A percentile compares a stretch with the other conserved stretches of the same genome.
phyloP scores from a whole-genome alignment of 768 basidiomycete genomes.

The Rhizopogon sp. region DNA sequence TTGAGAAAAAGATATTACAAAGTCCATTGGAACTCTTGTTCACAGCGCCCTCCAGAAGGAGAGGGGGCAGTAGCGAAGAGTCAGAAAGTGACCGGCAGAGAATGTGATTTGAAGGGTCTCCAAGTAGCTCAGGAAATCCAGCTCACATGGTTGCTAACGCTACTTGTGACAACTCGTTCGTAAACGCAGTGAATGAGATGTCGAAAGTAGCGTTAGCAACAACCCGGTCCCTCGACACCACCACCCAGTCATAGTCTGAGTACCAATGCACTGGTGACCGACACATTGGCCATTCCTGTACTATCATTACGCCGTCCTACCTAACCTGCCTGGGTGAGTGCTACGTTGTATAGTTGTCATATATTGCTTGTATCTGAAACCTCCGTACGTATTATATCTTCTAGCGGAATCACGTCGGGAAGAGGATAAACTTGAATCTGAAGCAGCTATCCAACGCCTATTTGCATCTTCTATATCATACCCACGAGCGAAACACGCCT shows the following conservation, averaged over 20 bases:
- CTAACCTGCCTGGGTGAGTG: conserved; percentile 47
- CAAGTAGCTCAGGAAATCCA: too few species aligned
- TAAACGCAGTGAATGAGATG: too few species aligned
- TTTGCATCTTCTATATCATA: conserved; percentile 41
- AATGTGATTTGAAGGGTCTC: too few species aligned
- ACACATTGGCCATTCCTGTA: conserved; percentile 24
- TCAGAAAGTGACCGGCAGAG: too few species aligned
- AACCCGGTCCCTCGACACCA: too few species aligned
- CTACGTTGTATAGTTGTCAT: conserved; percentile 2
- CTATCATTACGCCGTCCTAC: conserved; percentile 42
- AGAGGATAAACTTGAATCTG: conserved; percentile 77
- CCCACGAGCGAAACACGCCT: too few species aligned
- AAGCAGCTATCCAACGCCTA: conserved; percentile 80
- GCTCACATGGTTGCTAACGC: too few species aligned
- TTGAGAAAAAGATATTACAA: conserved; percentile 46
- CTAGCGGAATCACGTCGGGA: conserved; percentile 53
- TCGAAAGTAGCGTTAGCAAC: too few species aligned
- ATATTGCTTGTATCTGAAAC: conserved; percentile 46
- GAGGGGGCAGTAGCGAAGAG: too few species aligned
- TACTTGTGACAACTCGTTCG: too few species aligned
- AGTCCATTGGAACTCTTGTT: too few species aligned
- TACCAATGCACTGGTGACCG: conserved; percentile 37
- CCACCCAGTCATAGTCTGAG: conserved; percentile 36
- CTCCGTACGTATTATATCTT: conserved; percentile 37
- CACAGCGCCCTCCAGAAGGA: too few species aligned